These are phyloP conservation scores for Trypanosoma melophagium DNA, from an alignment of 208 protist species.

Conservation along the genomic window DNA sequence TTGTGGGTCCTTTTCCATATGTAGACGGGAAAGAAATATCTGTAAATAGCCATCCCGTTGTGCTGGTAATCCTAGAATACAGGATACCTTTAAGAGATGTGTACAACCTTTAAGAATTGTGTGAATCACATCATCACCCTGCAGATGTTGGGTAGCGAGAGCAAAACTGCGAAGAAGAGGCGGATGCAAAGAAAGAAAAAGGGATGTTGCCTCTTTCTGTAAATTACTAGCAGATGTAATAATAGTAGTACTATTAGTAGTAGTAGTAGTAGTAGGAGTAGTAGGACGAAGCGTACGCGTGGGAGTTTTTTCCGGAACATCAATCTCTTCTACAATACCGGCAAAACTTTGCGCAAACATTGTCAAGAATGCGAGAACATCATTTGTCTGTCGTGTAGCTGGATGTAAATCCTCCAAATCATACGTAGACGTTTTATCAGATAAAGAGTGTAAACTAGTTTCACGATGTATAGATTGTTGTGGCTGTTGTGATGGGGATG, in stretches of 20 bases:
- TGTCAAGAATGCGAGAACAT: slow-evolving; percentile 39
- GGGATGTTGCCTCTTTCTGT: not conserved
- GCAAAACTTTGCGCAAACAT: slow-evolving; percentile 43
- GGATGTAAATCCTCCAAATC: not conserved
- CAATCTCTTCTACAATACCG: slow-evolving; percentile 20
- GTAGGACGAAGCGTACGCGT: no score
- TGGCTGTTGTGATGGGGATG: slow-evolving; percentile 3
- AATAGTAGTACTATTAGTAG: no score
- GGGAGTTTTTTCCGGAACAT: not conserved
- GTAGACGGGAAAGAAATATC: slow-evolving; percentile 36
- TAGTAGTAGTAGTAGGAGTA: no score
- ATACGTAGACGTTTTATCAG: not conserved
- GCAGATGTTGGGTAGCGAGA: slow-evolving; percentile 21
- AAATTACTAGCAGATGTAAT: not conserved
- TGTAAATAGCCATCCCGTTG: slow-evolving; percentile 50
- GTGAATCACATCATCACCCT: slow-evolving; percentile 48
- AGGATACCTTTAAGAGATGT: slow-evolving; percentile 51
- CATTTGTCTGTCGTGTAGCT: slow-evolving; percentile 1
- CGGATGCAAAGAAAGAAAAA: slow-evolving; percentile 32
- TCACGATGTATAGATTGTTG: not conserved
- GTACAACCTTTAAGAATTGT: slow-evolving; percentile 41
- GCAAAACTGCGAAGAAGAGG: slow-evolving; percentile 28
- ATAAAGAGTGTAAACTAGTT: not conserved
- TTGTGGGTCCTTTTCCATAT: slow-evolving; percentile 10
- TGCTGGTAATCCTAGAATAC: slow-evolving; percentile 32